Conservation (phyloP, 2,329 filamentous ascomycete genomes). For the Helotiales sp. region DNA sequence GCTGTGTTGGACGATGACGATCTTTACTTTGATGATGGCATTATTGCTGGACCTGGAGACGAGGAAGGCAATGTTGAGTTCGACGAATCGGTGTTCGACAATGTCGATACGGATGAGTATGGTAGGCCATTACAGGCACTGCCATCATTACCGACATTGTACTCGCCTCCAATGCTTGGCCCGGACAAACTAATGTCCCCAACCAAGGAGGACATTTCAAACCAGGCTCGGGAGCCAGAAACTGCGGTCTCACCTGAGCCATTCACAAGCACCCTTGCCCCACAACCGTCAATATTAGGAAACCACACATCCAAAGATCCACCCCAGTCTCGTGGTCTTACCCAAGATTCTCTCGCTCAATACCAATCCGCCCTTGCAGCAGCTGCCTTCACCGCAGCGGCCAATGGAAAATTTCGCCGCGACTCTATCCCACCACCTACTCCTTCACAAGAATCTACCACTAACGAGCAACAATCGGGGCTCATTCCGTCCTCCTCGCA, state of each 20-base stretch:
- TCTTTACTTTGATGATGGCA: conserved; percentile 68
- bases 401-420: conserved; percentile 72
- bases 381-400: conserved; percentile 74
- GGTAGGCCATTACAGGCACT: conserved; percentile 54
- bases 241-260: conserved; percentile 5
- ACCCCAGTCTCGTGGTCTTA: conserved; percentile 38
- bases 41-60: conserved; percentile 47
- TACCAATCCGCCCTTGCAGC: conserved; percentile 85
- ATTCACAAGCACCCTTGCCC: conserved; percentile 19
- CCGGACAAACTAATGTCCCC: conserved; percentile 19
- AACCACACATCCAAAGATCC: conserved; percentile 4
- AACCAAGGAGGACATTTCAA: conserved; percentile 8
- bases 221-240: background rate
- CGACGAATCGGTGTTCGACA: conserved; percentile 73
- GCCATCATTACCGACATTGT: conserved; percentile 31
- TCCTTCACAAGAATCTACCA: conserved; percentile 31
- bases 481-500: conserved; percentile 43
- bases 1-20: conserved; percentile 52
- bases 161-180: conserved; percentile 28
- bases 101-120: conserved; percentile 62
- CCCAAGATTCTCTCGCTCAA: conserved; percentile 60
- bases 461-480: too few relatives aligned
- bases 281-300: conserved; percentile 27
- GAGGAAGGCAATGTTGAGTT: conserved; percentile 55
- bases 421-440: conserved; percentile 36